Evolutionary conservation across 1,284 basidiomycete genomes (phyloP), one percentile per base, ranked within the genome.

Genomic region (Sporisorium sorghi): DNA sequence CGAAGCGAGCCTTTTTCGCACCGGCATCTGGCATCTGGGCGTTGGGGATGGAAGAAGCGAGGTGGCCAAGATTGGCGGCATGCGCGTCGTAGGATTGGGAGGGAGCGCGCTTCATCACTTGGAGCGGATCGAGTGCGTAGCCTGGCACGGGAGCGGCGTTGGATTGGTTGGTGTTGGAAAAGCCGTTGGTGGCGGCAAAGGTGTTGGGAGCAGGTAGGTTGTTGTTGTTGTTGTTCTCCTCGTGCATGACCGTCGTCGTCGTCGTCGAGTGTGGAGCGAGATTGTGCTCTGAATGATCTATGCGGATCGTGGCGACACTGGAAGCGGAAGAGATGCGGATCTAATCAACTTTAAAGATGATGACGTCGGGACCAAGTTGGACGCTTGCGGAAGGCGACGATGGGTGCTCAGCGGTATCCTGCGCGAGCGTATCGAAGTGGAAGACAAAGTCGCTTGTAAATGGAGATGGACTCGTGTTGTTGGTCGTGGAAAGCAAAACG

Each of bases 81-180:
- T 73, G 71, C 19, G 65, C 73, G 40, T 77, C 77, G 66, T 73
- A 71, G 14, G 74, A 67, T 52, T 77, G 77, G 9, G 77, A 75
- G 9, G 74, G 69, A 21, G 68, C 66, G 19, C 77, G 67, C 57
- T 79, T 79, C 75, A 79, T 79, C 75, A 77, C 71, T 14, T 77
- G 61, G 48, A 76, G 62, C 50, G 67, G 49, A 58, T 75, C 67
- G 30, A 70, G 49, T 32, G 67, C 46, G 54, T 54, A 75, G 46
- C 55, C 72, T 21, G 62, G 55, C 23, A 54, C 57, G 33, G 54
- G 24, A 44, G 58, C 50, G 21, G 65, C 37, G 59, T 63, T 59
- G 53, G 57, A 11, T 8, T 46, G 35, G 40, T 55, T 12, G 40
- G 55, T 17, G 44, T 55, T 12, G 40, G 55, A 33, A 52, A 61